Evolutionary conservation across 805 yeast genomes (phyloP), one percentile per base, ranked within the genome.

Genomic region (Starmerella apis): DNA sequence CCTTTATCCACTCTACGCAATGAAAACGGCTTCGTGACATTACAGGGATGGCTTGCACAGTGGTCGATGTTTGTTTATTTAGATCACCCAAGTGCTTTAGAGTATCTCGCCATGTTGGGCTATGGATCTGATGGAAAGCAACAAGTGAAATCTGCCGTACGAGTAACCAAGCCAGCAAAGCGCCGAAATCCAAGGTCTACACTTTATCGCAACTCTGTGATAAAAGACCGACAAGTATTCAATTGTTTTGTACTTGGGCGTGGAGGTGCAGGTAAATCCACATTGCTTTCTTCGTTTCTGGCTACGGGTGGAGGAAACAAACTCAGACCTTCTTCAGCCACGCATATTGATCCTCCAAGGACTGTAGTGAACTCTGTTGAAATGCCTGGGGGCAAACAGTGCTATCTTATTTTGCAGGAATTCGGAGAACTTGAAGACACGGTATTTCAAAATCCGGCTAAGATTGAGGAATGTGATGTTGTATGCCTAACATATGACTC

Each of bases 21-120:
- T 62, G 96, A 87, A 56, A 81, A 80, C 55, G 96, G 95, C 0
- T 76, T 79, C 62, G 87, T 92, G 3, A 86, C 97, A 0, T 66
- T 92, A 24, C 98, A 94, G 68, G 98, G 99, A 2, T 92, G 99
- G 99, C 68, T 92, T 33, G 98, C 98, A 0, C 97, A 90, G 61
- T 92, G 99, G 99, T 82, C 90, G 59, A 83, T 92, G 84, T 86
- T 96, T 0, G 90, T 97, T 0, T 87, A 79, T 57, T 68, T 92
- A 27, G 95, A 88, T 59, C 79, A 83, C 62, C 79, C 75, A 58
- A 81, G 86, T 0, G 87, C 97, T 0, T 72, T 92, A 46, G 94
- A 86, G 46, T 92, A 90, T 60, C 67, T 92, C 54, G 95, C 94
- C 0, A 86, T 85, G 67, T 73, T 92, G 49, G 99, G 98, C 0